These are phyloP conservation scores for Pezicula rhizophila DNA, from an alignment of 2,329 filamentous ascomycete species.

Conservation along the genomic window DNA sequence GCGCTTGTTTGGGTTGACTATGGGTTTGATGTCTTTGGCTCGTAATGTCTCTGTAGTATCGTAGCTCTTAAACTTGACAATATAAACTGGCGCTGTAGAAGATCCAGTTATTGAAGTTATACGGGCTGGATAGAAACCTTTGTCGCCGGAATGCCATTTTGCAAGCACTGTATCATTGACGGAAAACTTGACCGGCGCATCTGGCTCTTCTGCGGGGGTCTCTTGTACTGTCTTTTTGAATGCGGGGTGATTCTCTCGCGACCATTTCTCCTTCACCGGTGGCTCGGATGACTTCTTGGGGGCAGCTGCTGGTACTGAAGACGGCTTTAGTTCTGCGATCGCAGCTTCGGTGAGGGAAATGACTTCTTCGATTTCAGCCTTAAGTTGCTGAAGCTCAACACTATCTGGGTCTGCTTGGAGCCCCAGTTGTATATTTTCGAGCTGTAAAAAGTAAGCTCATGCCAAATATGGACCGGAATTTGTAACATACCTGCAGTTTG, in stretches of 20 bases:
- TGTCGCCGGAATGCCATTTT: conserved; percentile 86
- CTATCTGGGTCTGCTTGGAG: conserved; percentile 78
- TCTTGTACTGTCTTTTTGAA: conserved; percentile 55
- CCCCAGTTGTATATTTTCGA: conserved; percentile 70
- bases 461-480: background rate
- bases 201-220: conserved; percentile 41
- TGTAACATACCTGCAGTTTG: conserved; percentile 45
- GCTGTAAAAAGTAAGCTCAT: conserved; percentile 37
- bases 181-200: conserved; percentile 56
- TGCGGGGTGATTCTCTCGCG: conserved; percentile 73
- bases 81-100: conserved; percentile 83
- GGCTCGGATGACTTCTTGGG: conserved; percentile 39
- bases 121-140: conserved; percentile 82
- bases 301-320: conserved; percentile 33
- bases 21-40: conserved; percentile 75
- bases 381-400: conserved; percentile 68
- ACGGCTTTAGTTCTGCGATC: conserved; percentile 71
- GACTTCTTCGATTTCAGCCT: conserved; percentile 74
- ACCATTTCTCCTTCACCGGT: conserved; percentile 66
- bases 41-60: conserved; percentile 75
- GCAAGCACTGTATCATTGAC: conserved; percentile 89
- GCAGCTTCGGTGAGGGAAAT: conserved; percentile 73
- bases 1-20: conserved; percentile 68
- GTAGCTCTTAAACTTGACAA: conserved; percentile 93
- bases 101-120: conserved; percentile 94